Base-by-base conservation (phyloP, 225 moss, liverwort and hornwort species). In the Pseudisothecium myosuroides region DNA sequence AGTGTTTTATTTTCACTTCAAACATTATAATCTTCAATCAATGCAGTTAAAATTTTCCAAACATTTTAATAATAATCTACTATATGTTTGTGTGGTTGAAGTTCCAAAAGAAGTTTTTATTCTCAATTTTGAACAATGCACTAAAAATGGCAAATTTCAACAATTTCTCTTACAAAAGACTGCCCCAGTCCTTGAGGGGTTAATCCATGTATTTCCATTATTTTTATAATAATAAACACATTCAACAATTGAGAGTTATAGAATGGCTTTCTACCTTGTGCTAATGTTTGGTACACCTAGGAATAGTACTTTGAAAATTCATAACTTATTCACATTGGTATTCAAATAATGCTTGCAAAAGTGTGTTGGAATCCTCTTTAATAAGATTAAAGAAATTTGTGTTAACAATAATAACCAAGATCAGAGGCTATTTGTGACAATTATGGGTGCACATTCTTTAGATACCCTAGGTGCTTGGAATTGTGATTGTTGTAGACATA, bases 41-140 rank as follows among this genome's bases (percentile, higher is more conserved):
- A 18, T 4, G 0, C 2, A 2, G 8, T 17, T 1, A 75, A 32
- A 28, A 7, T 49, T 31, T 49, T 0, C 2, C 2, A 7, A 4
- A 49, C 0, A 47, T 47, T 49, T 75, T 31, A 2, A 75, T 12
- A 12, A 50, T 50, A 20, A 1, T 32, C 12, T 52, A 76, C 1
- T 7, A 39, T 24, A 69, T 3, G 7, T 23, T 13, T 69, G 17
- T 39, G 3, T 0, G 0, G 4, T 39, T 23, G 23, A 69, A 24
- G 69, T 14, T 24, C 4, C 2, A 41, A 39, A 69, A 69, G 22
- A 10, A 13, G 2, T 0, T 28, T 15, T 7, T 12, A 13, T 55
- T 55, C n/a, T 68, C 6, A 39, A 69, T 8, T 24, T 24, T 24
- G 14, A 4, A 2, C 14, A 41, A 14, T 41, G 69, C 14, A 23